phyloP scores from a whole-genome alignment of 2,329 filamentous ascomycete genomes.

The Cercospora nicotianae region DNA sequence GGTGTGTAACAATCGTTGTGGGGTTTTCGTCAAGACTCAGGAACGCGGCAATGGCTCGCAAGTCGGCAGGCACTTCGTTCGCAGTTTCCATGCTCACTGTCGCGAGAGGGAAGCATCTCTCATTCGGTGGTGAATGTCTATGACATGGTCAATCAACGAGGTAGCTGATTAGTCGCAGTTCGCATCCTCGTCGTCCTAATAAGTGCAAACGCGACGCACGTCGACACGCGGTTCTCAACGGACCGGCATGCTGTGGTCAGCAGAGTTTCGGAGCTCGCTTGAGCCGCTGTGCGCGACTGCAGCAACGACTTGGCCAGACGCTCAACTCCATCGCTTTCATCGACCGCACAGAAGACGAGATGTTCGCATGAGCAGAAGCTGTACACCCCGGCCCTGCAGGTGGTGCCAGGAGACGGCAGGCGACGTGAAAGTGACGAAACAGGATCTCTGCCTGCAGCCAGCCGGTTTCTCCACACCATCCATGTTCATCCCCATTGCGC shows the following conservation, averaged over 20 bases:
- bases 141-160: background rate
- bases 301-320: background rate
- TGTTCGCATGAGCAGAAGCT: background rate
- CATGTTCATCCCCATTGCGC: background rate
- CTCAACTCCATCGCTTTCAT: background rate
- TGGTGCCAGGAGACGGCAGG: background rate
- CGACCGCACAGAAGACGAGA: background rate
- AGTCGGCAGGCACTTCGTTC: constrained; percentile 22
- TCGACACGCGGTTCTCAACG: background rate
- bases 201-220: background rate
- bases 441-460: background rate
- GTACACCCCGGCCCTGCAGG: background rate
- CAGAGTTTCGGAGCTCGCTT: constrained; percentile 1
- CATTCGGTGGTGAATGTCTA: background rate
- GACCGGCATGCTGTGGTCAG: background rate
- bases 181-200: background rate
- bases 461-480: background rate
- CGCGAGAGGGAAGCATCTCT: background rate
- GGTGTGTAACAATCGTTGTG: constrained; percentile 21
- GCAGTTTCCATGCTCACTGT: background rate
- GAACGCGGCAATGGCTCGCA: constrained; percentile 27
- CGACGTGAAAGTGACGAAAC: background rate
- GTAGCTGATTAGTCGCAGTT: background rate
- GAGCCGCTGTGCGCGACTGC: background rate
- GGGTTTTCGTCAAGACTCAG: constrained; percentile 28